A percentile compares a stretch with the other conserved stretches of the same genome.
Evolutionary conservation across 345 rosid genomes (phyloP).

Genomic region (Dovyalis caffra): DNA sequence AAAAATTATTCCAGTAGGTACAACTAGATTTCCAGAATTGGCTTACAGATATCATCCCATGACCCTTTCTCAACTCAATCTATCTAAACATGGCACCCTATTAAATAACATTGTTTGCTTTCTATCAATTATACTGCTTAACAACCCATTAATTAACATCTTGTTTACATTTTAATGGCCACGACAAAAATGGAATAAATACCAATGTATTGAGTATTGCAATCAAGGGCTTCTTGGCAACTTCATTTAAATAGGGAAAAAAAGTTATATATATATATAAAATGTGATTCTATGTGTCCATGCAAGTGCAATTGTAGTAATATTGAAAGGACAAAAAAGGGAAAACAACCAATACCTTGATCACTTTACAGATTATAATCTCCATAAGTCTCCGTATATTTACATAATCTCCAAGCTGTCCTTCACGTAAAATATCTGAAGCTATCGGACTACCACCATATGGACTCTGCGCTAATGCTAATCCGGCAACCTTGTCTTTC

Average conservation of each 20-base stretch:
- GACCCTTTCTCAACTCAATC: background rate
- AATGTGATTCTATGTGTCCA: too few species aligned
- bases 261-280: too few species aligned
- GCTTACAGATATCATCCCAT: too few species aligned
- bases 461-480: constrained; percentile 89
- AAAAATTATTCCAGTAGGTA: background rate
- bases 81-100: background rate
- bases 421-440: constrained; percentile 86
- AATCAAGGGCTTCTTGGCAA: background rate
- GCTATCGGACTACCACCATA: constrained; percentile 97
- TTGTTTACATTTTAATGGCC: background rate
- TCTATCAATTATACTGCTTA: background rate
- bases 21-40: background rate
- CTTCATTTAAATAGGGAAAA: background rate
- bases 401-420: constrained; percentile 95
- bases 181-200: background rate
- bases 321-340: background rate
- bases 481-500: constrained; percentile 91
- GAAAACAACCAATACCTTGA: constrained; percentile 54
- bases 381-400: constrained; percentile 81
- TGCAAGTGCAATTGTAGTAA: too few species aligned
- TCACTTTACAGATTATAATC: constrained; percentile 82
- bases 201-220: background rate
- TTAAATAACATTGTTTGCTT: background rate
- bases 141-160: background rate